Percentiles rank a stretch among this genome's conserved stretches.
Conservation (phyloP, 805 yeast genomes). For the Candida ascalaphidarum region DNA sequence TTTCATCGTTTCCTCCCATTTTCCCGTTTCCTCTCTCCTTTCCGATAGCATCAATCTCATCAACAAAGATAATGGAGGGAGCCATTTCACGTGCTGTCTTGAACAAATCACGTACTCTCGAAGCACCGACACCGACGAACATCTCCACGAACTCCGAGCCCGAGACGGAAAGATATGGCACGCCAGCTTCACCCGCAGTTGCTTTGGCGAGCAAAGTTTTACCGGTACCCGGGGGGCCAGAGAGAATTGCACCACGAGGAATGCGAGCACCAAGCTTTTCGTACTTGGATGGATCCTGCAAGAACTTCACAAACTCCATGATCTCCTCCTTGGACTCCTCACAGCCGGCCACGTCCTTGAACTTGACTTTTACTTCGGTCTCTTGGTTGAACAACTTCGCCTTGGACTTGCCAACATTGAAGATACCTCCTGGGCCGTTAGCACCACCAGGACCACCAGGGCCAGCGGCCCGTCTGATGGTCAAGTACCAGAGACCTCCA, state of each 20-base stretch:
- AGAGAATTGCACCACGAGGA: slow-evolving; percentile 89
- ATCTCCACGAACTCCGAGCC: slow-evolving; percentile 96
- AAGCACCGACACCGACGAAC: slow-evolving; percentile 96
- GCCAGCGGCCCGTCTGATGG: slow-evolving; percentile 42
- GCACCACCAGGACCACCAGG: slow-evolving; percentile 35
- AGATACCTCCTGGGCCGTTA: slow-evolving; percentile 48
- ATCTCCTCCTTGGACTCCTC: slow-evolving; percentile 92
- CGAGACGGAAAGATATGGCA: slow-evolving; percentile 83
- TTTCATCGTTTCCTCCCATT: slow-evolving; percentile 83
- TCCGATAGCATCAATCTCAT: slow-evolving; percentile 95
- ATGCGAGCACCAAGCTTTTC: slow-evolving; percentile 88
- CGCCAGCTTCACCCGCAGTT: slow-evolving; percentile 95
- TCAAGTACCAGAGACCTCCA: slow-evolving; percentile 70
- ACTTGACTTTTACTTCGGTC: slow-evolving; percentile 71
- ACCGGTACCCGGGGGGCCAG: slow-evolving; percentile 98
- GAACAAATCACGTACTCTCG: slow-evolving; percentile 87
- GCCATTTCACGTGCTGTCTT: slow-evolving; percentile 85
- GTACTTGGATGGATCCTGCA: slow-evolving; percentile 77
- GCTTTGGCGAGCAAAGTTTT: slow-evolving; percentile 89
- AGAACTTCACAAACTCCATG: slow-evolving; percentile 88
- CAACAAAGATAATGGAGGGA: slow-evolving; percentile 85
- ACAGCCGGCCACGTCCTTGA: slow-evolving; percentile 91
- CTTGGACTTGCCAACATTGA: slow-evolving; percentile 69
- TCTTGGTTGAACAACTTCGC: slow-evolving; percentile 80
- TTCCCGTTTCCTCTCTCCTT: slow-evolving; percentile 68